Conservation (phyloP, 208 protist species). For the Acanthamoeba sp. region DNA sequence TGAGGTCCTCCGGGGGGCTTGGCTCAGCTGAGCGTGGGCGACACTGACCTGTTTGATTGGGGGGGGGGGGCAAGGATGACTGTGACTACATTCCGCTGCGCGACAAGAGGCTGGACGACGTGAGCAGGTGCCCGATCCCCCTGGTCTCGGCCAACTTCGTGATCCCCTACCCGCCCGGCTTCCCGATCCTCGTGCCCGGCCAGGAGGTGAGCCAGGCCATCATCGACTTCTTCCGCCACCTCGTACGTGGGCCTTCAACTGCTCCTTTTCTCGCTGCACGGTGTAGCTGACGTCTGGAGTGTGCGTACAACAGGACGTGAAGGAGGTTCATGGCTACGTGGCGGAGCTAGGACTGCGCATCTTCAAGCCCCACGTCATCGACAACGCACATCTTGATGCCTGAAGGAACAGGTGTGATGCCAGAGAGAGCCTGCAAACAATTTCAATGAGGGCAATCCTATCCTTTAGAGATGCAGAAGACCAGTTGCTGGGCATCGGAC, state of each 20-base stretch:
- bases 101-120: conserved; percentile 42
- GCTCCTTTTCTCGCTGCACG: not conserved
- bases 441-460: too few relatives aligned
- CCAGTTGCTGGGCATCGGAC: too few relatives aligned
- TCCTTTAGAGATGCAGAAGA: too few relatives aligned
- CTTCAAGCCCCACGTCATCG: conserved; percentile 44
- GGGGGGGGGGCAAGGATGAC: not conserved
- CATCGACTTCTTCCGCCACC: conserved; percentile 75
- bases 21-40: too few relatives aligned
- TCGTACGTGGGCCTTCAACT: not conserved
- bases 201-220: conserved; percentile 68
- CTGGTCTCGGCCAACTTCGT: conserved; percentile 75
- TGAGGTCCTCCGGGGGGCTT: not conserved
- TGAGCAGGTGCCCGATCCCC: conserved; percentile 2
- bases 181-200: conserved; percentile 75
- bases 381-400: not conserved
- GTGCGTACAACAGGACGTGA: conserved; percentile 38
- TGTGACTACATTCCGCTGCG: conserved; percentile 48
- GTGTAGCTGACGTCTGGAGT: not conserved
- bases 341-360: conserved; percentile 60
- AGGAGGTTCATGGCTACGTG: conserved; percentile 77
- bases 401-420: not conserved
- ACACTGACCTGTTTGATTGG: too few relatives aligned
- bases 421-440: too few relatives aligned
- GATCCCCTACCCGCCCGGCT: conserved; percentile 80